These are phyloP conservation scores for Penicillium ochrochloron DNA, from an alignment of 495 filamentous ascomycete genomes.

Conservation along the genomic window DNA sequence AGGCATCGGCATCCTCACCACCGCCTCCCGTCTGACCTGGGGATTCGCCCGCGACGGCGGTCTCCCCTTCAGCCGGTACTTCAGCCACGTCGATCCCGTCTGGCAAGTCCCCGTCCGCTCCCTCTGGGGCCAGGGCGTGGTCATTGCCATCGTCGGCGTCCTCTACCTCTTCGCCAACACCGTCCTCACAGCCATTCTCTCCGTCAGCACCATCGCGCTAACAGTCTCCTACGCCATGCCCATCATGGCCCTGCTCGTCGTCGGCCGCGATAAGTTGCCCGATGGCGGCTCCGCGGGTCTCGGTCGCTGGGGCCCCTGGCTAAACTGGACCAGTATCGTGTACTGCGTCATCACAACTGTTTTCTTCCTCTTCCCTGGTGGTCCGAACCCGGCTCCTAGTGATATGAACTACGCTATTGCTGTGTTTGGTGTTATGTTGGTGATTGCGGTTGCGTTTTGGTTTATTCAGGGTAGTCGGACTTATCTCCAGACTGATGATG, in stretches of 20 bases:
- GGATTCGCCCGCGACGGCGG: slow-evolving; percentile 64
- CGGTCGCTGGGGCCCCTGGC: slow-evolving; percentile 41
- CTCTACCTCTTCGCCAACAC: slow-evolving; percentile 54
- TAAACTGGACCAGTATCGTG: slow-evolving; percentile 50
- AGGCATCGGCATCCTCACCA: slow-evolving; percentile 51
- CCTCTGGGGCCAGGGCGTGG: slow-evolving; percentile 48
- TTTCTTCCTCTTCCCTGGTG: slow-evolving; percentile 53
- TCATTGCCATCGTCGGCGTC: slow-evolving; percentile 49
- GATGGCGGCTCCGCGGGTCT: slow-evolving; percentile 46
- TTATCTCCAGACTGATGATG: slow-evolving; percentile 49
- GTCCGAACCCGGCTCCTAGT: slow-evolving; percentile 41
- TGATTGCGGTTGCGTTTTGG: slow-evolving; percentile 51
- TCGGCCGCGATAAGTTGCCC: slow-evolving; percentile 48
- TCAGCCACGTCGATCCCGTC: slow-evolving; percentile 45
- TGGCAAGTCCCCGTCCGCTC: slow-evolving; percentile 51
- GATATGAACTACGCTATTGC: slow-evolving; percentile 58
- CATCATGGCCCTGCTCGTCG: slow-evolving; percentile 46
- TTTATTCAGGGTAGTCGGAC: slow-evolving; percentile 42
- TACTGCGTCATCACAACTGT: slow-evolving; percentile 53
- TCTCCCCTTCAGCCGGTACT: slow-evolving; percentile 49
- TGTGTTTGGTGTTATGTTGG: slow-evolving; percentile 55
- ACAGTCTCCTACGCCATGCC: slow-evolving; percentile 54
- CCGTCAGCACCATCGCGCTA: slow-evolving; percentile 54
- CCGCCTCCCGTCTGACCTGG: slow-evolving; percentile 57
- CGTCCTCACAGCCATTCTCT: slow-evolving; percentile 54